A percentile compares a stretch with the other conserved stretches of the same genome.
These are phyloP conservation scores for Cerrena zonata DNA, from an alignment of 1,284 basidiomycete genomes.

Conservation along the genomic window DNA sequence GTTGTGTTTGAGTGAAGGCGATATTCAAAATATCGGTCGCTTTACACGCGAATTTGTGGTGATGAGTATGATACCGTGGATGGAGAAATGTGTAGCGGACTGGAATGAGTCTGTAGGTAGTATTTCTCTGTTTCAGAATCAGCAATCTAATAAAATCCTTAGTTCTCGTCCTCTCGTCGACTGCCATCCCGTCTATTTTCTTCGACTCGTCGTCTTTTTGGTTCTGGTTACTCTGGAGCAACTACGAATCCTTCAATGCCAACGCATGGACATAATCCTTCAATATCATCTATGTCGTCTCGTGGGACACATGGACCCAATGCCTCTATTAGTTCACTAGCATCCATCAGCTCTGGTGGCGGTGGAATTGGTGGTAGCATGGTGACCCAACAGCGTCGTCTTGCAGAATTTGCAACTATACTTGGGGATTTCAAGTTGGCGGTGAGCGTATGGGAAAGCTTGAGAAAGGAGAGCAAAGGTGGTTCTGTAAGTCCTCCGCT, in stretches of 20 bases:
- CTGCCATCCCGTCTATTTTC: conserved; percentile 77
- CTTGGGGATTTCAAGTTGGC: conserved; percentile 88
- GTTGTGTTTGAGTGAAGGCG: conserved; percentile 55
- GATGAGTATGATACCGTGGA: conserved; percentile 90
- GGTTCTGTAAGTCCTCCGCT: conserved; percentile 54
- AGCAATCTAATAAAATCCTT: conserved; percentile 2
- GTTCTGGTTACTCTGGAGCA: conserved; percentile 45
- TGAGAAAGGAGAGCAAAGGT: conserved; percentile 74
- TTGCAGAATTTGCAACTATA: conserved; percentile 94
- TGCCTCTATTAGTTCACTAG: conserved; percentile 30
- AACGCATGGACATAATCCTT: conserved; percentile 25
- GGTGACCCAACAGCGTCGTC: conserved; percentile 67
- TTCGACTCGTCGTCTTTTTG: conserved; percentile 89
- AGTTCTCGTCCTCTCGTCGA: conserved; percentile 79
- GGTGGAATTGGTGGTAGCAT: conserved; percentile 29
- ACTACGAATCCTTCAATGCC: conserved; percentile 38
- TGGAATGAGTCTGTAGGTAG: conserved; percentile 82
- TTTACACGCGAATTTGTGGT: conserved; percentile 88
- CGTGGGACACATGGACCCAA: conserved; percentile 36
- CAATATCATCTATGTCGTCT: conserved; percentile 40
- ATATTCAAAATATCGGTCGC: conserved; percentile 74
- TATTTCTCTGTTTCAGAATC: no score
- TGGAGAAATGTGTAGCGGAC: conserved; percentile 89
- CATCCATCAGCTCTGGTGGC: conserved; percentile 23
- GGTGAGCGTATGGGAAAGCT: conserved; percentile 76